Base-by-base conservation (phyloP, 768 basidiomycete genomes). In the Lanmaoa rubissima region DNA sequence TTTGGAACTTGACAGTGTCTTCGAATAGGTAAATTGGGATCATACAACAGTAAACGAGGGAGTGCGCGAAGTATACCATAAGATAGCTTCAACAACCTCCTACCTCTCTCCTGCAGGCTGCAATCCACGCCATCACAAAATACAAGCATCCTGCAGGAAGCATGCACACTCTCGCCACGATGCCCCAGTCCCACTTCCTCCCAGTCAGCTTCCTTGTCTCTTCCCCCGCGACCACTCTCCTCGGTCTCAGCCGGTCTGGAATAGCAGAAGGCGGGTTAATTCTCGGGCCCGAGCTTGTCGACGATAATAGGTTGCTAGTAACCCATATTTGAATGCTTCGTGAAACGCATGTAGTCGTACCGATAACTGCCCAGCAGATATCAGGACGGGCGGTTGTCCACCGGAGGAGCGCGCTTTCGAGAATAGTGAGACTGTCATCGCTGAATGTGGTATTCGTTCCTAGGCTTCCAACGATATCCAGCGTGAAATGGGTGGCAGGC, bases 271-370 rank as follows among this genome's bases (percentile, higher is more conserved):
- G 35, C 24, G 32, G 1, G 32, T 57, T 55, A 1, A 54, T 47
- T 58, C 51, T 47, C 16, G 65, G 41, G 21, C 50, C 26, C 13
- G 57, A 42, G 48, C 14, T 32, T 6, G 62, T 48, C 7, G 60
- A 57, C 31, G 52, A 40, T 4, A 72, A 73, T 55, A 98, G 82
- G 69, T 98, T 98, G 67, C 87, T 90, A 40, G 94, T 96, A 26
- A 97, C 94, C 94, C 94, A 98, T 57, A 97, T 87, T 74, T 97
- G 92, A 53, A 98, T 81, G 62, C 86, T 83, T 52, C 90, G 81
- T 61, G 87, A 88, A 53, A 87, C 77, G 66, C 87, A 91, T 0
- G 96, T 97, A 45, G 91, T 92, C 13, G 88, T 94, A 0, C 88
- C 94, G 47, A 98, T 90, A 12, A 88, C 82, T 4, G 92, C 88